A percentile compares a stretch with the other conserved stretches of the same genome.
phyloP scores from a whole-genome alignment of 805 yeast species.

The Ogataea nakhonphanomensis region DNA sequence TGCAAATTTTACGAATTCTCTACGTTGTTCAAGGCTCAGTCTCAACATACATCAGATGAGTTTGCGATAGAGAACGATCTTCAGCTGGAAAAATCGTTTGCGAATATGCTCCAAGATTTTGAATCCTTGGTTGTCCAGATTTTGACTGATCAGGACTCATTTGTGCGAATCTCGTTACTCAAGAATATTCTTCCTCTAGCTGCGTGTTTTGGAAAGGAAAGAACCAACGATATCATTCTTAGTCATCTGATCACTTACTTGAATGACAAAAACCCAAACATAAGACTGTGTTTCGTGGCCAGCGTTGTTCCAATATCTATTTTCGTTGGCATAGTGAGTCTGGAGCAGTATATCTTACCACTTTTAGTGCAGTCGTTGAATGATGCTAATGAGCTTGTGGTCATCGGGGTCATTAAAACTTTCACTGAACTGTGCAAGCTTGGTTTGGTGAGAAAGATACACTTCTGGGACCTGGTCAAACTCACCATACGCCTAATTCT shows the following conservation, averaged over 20 bases:
- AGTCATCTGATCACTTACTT: conserved; percentile 90
- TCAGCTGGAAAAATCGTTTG: conserved; percentile 38
- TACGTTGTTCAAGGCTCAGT: conserved; percentile 39
- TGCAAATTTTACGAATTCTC: conserved; percentile 62
- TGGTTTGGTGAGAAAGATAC: conserved; percentile 50
- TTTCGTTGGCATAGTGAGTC: conserved; percentile 72
- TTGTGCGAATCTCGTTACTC: conserved; percentile 68
- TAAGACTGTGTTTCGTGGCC: conserved; percentile 68
- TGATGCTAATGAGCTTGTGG: conserved; percentile 82
- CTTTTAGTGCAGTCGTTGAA: conserved; percentile 75
- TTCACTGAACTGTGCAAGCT: conserved; percentile 53
- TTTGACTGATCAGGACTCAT: conserved; percentile 63
- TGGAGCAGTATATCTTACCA: conserved; percentile 88
- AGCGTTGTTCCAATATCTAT: conserved; percentile 72
- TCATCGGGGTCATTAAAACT: conserved; percentile 60
- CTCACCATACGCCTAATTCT: conserved; percentile 55
- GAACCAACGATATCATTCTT: conserved; percentile 80
- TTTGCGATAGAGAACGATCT: conserved; percentile 31
- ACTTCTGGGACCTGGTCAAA: conserved; percentile 53
- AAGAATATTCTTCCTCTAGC: conserved; percentile 74
- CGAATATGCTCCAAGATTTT: conserved; percentile 48
- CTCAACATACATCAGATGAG: conserved; percentile 31
- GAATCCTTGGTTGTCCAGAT: conserved; percentile 63
- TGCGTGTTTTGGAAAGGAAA: conserved; percentile 78
- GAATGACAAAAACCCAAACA: conserved; percentile 68